phyloP scores from a whole-genome alignment of 805 yeast species.

The Candida sakaeoensis region DNA sequence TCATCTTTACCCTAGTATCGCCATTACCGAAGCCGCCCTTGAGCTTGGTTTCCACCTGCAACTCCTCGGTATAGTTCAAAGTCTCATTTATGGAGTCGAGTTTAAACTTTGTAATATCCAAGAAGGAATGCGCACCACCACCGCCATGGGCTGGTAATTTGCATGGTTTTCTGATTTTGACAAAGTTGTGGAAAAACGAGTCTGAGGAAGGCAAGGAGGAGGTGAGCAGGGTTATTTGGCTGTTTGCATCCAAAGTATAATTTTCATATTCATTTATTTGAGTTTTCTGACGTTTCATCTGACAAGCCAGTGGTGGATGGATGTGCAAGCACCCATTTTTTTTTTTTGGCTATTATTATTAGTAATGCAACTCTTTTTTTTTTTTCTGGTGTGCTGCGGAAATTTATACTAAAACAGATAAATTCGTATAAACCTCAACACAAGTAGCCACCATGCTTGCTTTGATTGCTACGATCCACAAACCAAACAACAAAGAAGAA shows the following conservation, averaged over 20 bases:
- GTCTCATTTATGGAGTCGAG: slow-evolving; percentile 33
- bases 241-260: slow-evolving; percentile 1
- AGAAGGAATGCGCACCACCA: neutral
- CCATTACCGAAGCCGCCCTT: slow-evolving; percentile 56
- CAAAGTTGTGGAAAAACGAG: slow-evolving; percentile 37
- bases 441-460: too few species aligned
- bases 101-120: slow-evolving; percentile 30
- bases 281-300: neutral
- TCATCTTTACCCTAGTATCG: slow-evolving; percentile 47
- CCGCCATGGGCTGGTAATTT: slow-evolving; percentile 28
- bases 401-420: too few species aligned
- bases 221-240: too few species aligned
- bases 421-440: too few species aligned
- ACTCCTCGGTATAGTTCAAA: slow-evolving; percentile 28
- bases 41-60: slow-evolving; percentile 58
- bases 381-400: neutral
- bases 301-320: neutral
- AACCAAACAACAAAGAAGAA: too few species aligned
- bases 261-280: slow-evolving; percentile 3
- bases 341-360: neutral
- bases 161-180: slow-evolving; percentile 47
- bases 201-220: neutral
- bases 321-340: neutral
- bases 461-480: too few species aligned
- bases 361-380: neutral